A percentile compares a stretch with the other conserved stretches of the same genome.
Conservation (phyloP, 2,329 filamentous ascomycete genomes). For the Cladophialophora yegresii region DNA sequence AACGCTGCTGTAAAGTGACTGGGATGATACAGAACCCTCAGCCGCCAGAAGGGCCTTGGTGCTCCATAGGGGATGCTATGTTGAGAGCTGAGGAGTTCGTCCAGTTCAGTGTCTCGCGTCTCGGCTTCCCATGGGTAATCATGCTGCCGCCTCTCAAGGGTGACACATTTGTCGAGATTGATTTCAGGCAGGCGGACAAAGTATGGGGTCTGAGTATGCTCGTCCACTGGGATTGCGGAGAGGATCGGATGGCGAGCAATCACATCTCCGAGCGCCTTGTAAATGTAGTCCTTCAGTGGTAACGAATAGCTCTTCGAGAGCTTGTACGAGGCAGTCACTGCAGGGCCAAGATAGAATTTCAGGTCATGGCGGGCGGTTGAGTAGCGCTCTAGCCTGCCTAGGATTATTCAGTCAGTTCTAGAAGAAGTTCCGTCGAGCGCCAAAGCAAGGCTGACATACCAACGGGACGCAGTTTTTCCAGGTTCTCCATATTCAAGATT, state of each 20-base stretch:
- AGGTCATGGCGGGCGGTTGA: conserved; percentile 21
- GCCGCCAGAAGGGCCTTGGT: conserved; percentile 49
- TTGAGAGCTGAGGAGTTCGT: conserved; percentile 46
- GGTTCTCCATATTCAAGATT: conserved; percentile 2
- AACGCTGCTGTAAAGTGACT: conserved; percentile 48
- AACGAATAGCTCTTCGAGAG: not conserved
- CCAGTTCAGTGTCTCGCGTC: conserved; percentile 45
- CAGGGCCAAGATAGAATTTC: conserved; percentile 16
- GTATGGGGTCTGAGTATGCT: conserved; percentile 46
- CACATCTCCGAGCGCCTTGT: conserved; percentile 30
- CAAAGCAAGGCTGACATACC: conserved; percentile 3
- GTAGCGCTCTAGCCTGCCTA: conserved; percentile 19
- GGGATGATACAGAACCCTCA: conserved; percentile 43
- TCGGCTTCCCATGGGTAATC: conserved; percentile 30
- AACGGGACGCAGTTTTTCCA: conserved; percentile 16
- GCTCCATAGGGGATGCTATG: conserved; percentile 47
- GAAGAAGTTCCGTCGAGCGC: not conserved
- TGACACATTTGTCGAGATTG: conserved; percentile 45
- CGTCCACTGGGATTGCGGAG: conserved; percentile 47
- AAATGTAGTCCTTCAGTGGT: conserved; percentile 15
- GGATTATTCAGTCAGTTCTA: not conserved
- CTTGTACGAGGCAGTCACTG: conserved; percentile 19
- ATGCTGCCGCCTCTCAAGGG: conserved; percentile 38
- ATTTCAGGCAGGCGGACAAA: conserved; percentile 50
- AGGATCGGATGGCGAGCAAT: conserved; percentile 48